Base-by-base conservation (phyloP, 2,329 filamentous ascomycete genomes). In the Cladophialophora exuberans region DNA sequence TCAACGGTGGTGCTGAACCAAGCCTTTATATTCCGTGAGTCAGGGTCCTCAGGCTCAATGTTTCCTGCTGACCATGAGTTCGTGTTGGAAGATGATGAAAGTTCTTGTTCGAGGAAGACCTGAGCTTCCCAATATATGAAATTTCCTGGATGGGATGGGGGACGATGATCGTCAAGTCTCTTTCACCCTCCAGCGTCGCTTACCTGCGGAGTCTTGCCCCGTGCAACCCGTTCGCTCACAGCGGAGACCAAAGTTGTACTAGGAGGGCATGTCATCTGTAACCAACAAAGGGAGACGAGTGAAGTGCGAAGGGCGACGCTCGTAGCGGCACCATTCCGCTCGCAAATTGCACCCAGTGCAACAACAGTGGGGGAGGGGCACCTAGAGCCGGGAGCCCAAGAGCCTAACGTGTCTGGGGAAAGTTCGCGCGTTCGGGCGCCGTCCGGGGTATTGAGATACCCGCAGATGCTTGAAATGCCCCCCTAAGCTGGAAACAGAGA, bases 101-200 rank as follows among this genome's bases (percentile, higher is more conserved):
- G 42, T 15, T 7, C 15, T 25, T 22, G 42, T 20, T 31, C 5
- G n/a, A 36, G 20, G 25, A n/a, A 43, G 33, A 15, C 26, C 23
- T 17, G 10, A 36, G 31, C 17, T 39, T 39, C 33, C 39, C 10
- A 22, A 20, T 49, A 31, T 52, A 54, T 54, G 6, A 26, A 23
- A 23, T 18, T 43, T 4, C 1, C 25, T 26, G n/a, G n/a, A 35
- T 46, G 13, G 36, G 15, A 48, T 36, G 4, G 35, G 43, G 54
- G 48, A 44, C 35, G 30, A 52, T 52, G 20, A 35, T 56, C 54
- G 48, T 46, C 23, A 31, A 42, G 22, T 26, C 42, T 20, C 36
- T 22, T 18, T 31, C 26, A 30, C 17, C 5, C 11, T 30, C 10
- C 23, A 33, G 20, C 49, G n/a, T n/a, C n/a, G 49, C 50, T 56